Conservation (phyloP, 768 basidiomycete species). For the Daedalea quercina region DNA sequence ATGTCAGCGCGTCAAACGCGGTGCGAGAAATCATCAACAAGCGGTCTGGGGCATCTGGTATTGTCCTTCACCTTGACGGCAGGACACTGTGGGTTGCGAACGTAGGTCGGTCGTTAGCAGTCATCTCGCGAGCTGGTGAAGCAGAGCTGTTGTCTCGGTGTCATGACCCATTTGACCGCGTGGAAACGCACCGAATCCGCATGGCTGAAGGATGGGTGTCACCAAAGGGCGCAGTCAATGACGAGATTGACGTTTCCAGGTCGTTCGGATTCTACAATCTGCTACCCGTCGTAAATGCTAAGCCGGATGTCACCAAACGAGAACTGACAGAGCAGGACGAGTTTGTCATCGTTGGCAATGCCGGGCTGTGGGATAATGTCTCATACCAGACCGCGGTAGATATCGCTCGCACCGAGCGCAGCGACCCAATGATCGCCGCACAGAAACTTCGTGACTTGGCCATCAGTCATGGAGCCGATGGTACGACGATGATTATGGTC, state of each 20-base stretch:
- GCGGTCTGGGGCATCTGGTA: constrained; percentile 72
- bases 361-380: constrained; percentile 90
- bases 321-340: constrained; percentile 82
- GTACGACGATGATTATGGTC: constrained; percentile 98
- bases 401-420: constrained; percentile 72
- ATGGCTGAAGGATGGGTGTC: constrained; percentile 93
- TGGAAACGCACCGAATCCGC: constrained; percentile 83
- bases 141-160: constrained; percentile 68
- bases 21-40: constrained; percentile 39
- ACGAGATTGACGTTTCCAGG: constrained; percentile 86
- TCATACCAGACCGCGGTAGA: constrained; percentile 95
- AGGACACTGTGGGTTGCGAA: constrained; percentile 87
- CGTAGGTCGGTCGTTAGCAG: constrained; percentile 81
- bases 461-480: constrained; percentile 92
- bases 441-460: constrained; percentile 96
- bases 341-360: constrained; percentile 93
- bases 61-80: constrained; percentile 79
- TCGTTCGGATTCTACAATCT: constrained; percentile 92
- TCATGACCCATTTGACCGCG: constrained; percentile 86
- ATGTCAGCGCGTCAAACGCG: constrained; percentile 40
- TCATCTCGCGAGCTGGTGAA: constrained; percentile 71
- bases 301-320: constrained; percentile 68
- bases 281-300: constrained; percentile 84
- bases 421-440: constrained; percentile 83
- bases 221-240: constrained; percentile 84